Conservation (phyloP, 2,329 filamentous ascomycete species). For the Pseudogymnoascus destructans region DNA sequence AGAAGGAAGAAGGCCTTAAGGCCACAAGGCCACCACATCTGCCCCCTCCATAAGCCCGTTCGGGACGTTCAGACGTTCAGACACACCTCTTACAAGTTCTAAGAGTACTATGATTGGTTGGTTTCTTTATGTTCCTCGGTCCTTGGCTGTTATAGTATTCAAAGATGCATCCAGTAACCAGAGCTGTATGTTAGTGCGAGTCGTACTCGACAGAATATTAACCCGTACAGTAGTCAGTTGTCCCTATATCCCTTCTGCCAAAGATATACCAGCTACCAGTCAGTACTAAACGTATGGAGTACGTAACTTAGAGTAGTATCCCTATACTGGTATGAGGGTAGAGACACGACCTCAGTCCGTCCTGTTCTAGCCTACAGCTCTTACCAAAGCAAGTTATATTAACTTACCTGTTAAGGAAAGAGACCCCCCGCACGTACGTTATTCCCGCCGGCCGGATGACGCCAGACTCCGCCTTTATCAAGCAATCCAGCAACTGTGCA, state of each 20-base stretch:
- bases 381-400: not conserved
- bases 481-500: not conserved
- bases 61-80: too few relatives aligned
- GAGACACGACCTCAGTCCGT: not conserved
- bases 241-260: not conserved
- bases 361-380: not conserved
- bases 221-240: not conserved
- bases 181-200: not conserved
- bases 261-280: not conserved
- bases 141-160: not conserved
- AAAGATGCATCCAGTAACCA: not conserved
- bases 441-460: not conserved
- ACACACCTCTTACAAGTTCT: not conserved
- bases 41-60: not conserved
- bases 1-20: not conserved
- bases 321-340: not conserved
- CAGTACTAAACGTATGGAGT: not conserved
- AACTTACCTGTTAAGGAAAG: not conserved
- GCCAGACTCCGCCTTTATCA: conserved; percentile 1
- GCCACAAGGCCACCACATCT: not conserved
- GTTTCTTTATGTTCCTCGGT: not conserved
- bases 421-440: not conserved
- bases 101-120: not conserved
- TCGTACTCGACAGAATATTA: not conserved
- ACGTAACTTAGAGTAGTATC: not conserved